A percentile compares a stretch with the other conserved stretches of the same genome.
Evolutionary conservation across 768 basidiomycete genomes (phyloP).

Genomic region (Lactarius indigo): DNA sequence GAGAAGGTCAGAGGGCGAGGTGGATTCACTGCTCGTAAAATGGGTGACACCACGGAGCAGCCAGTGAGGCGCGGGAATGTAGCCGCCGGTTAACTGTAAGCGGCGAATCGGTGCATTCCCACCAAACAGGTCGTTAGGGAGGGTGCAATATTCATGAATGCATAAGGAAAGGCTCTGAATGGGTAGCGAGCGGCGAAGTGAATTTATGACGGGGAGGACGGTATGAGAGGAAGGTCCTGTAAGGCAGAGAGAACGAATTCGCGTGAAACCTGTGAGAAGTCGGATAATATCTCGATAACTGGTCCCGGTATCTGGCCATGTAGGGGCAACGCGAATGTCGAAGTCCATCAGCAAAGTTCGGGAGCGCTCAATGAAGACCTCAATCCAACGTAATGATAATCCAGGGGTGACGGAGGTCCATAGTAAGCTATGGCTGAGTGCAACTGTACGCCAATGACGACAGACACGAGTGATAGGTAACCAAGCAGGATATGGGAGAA

Average conservation of each 20-base stretch:
- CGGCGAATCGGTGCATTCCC: neutral
- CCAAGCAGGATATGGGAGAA: neutral
- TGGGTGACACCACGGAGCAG: neutral
- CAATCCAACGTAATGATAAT: neutral
- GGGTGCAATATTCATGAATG: neutral
- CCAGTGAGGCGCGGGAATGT: neutral
- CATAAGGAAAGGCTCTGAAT: neutral
- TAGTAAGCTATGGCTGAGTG: neutral
- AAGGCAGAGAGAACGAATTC: neutral
- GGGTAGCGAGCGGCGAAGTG: neutral
- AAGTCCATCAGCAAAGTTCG: neutral
- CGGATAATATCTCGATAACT: neutral
- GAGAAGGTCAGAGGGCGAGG: neutral
- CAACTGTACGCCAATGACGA: neutral
- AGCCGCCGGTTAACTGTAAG: neutral
- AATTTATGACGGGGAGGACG: neutral
- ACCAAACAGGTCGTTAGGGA: neutral
- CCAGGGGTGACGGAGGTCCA: neutral
- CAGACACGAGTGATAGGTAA: neutral
- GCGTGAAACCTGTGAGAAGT: neutral
- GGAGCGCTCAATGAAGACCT: neutral
- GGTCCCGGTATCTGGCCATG: neutral
- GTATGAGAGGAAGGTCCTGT: fast-evolving
- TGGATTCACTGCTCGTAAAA: neutral
- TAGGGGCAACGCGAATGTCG: neutral